These are phyloP conservation scores for Lentinula novae-zelandiae DNA, from an alignment of 1,284 basidiomycete genomes.

Conservation along the genomic window DNA sequence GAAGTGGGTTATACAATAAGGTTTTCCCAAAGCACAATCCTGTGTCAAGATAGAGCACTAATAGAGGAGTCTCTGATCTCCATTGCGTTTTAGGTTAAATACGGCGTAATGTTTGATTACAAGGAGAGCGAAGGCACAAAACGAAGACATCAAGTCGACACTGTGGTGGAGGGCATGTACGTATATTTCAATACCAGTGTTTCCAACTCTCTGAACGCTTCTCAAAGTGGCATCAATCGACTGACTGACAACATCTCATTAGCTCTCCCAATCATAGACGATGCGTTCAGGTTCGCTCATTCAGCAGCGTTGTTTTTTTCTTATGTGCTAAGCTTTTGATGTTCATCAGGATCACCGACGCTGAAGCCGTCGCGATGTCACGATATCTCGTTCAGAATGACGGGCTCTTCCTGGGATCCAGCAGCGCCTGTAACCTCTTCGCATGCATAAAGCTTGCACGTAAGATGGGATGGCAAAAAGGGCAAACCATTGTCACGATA, in stretches of 20 bases:
- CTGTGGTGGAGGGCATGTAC: conserved; percentile 84
- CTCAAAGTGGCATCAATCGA: conserved; percentile 83
- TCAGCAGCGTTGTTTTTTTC: not conserved
- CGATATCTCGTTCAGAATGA: conserved; percentile 86
- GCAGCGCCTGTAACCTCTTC: conserved; percentile 93
- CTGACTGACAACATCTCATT: conserved; percentile 84
- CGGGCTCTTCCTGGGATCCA: conserved; percentile 94
- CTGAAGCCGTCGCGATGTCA: conserved; percentile 90
- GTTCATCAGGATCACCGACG: conserved; percentile 71
- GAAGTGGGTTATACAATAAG: conserved; percentile 95
- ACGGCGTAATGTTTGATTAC: conserved; percentile 91
- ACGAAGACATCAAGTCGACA: conserved; percentile 90
- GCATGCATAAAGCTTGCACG: conserved; percentile 81
- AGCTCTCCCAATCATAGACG: conserved; percentile 78
- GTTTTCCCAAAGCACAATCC: conserved; percentile 30
- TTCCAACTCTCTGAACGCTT: conserved; percentile 9
- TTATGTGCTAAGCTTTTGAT: not conserved
- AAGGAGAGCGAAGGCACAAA: conserved; percentile 96
- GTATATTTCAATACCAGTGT: conserved; percentile 23
- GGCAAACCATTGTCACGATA: conserved; percentile 78
- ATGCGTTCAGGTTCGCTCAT: conserved; percentile 70
- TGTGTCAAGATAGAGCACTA: not conserved
- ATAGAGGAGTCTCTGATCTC: not conserved
- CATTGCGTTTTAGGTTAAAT: conserved; percentile 59
- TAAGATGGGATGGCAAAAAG: conserved; percentile 63